Percentiles rank a stretch among this genome's conserved stretches.
These are phyloP conservation scores for Podaxis mareebaensis DNA, from an alignment of 768 basidiomycete genomes.

Conservation along the genomic window DNA sequence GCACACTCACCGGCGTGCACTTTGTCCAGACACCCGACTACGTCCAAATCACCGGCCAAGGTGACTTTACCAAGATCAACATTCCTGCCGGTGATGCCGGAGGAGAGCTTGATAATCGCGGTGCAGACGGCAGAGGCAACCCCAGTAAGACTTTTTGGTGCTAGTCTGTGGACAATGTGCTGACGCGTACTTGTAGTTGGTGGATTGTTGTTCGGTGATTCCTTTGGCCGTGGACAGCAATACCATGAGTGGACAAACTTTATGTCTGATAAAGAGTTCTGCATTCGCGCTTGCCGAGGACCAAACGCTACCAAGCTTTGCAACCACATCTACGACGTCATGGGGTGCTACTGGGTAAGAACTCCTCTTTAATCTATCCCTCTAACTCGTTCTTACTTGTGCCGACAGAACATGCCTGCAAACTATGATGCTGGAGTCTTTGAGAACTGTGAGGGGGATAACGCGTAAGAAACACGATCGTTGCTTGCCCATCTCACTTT, in stretches of 20 bases:
- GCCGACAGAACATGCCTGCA: conserved; percentile 71
- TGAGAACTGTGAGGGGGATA: conserved; percentile 65
- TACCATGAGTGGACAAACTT: conserved; percentile 88
- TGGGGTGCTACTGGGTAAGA: conserved; percentile 57
- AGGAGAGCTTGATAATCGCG: conserved; percentile 77
- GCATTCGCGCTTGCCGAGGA: conserved; percentile 72
- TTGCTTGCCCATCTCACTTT: not conserved
- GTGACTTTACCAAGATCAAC: conserved; percentile 71
- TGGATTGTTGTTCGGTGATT: conserved; percentile 68
- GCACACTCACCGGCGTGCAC: conserved; percentile 68
- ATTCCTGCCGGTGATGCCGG: conserved; percentile 51
- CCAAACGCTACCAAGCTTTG: conserved; percentile 58
- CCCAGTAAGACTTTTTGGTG: conserved; percentile 29
- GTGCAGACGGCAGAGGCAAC: conserved; percentile 62
- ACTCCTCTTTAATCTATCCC: not conserved
- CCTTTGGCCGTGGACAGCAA: conserved; percentile 49
- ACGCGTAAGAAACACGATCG: conserved; percentile 37
- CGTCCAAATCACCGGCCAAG: conserved; percentile 61
- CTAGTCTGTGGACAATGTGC: conserved; percentile 22
- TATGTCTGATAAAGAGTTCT: conserved; percentile 67
- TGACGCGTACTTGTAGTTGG: conserved; percentile 47
- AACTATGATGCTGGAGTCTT: conserved; percentile 60
- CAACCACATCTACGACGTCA: conserved; percentile 78
- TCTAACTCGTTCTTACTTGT: not conserved
- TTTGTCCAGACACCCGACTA: conserved; percentile 67